Evolutionary conservation across 306 rosid genomes (phyloP), one percentile per base, ranked within the genome.

Genomic region (Trifolium fragiferum): DNA sequence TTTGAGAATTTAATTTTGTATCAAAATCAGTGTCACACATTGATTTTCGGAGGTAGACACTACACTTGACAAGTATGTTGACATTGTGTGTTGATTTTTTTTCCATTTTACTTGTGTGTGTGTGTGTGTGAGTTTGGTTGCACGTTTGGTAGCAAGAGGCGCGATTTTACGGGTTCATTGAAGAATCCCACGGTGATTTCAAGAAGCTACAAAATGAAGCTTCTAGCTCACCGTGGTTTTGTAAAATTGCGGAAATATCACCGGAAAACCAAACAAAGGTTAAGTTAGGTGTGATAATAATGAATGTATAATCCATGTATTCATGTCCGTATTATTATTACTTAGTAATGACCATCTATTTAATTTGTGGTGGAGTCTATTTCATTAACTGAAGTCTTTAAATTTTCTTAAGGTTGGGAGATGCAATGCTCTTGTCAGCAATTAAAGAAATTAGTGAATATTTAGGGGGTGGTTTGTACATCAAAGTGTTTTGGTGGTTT

Each of bases 21-120:
- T 50, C 10, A 33, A 46, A 33, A 15, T 49, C 23, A 19, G 14
- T 12, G 30, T 13, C 16, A 19, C 25, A 33, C 43, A 4, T 46
- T 49, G 32, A 19, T 63, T 58, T 68, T 76, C 38, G n/a, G 40
- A 27, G 67, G 15, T 16, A 66, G 62, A 33, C 8, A 50, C 38
- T 6, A 6, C 10, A 49, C 8, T 47, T 14, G 53, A 6, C 59
- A 53, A 15, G 64, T 62, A 50, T 38, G 49, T 62, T 38, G 40
- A 15, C 58, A 50, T 9, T 71, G 30, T 19, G 59, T 18, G 59
- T 53, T 19, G 55, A 7, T 49, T 49, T 53, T 49, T 53, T 12
- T 43, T 12, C 14, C n/a, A 43, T 43, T 43, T 43, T 43, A 43
- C 15, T 43, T 43, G 9, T 14, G 10, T 41, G 10, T 41, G 10